phyloP scores from a whole-genome alignment of 345 rosid species.

The Citrus hindsii region DNA sequence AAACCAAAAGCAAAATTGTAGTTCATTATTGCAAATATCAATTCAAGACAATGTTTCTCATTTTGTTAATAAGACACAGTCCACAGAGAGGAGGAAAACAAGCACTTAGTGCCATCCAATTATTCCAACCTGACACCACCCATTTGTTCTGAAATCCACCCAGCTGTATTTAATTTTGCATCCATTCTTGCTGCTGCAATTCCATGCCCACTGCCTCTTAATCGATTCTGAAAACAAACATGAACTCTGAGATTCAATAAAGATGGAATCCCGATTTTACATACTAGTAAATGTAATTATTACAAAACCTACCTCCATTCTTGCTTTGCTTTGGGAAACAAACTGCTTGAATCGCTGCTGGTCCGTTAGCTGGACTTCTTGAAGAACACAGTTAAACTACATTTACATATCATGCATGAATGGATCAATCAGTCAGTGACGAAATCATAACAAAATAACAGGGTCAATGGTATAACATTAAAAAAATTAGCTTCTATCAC shows the following conservation, averaged over 20 bases:
- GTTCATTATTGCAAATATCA: background rate
- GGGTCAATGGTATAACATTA: background rate
- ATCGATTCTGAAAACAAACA: constrained; percentile 56
- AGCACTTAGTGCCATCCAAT: background rate
- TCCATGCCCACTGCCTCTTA: constrained; percentile 94
- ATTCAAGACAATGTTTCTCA: background rate
- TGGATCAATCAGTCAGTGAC: constrained; percentile 1
- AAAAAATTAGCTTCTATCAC: background rate
- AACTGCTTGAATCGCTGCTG: constrained; percentile 97
- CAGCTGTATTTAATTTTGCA: constrained; percentile 83
- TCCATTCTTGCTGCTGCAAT: constrained; percentile 92
- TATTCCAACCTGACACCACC: constrained; percentile 86
- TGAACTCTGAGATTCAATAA: constrained; percentile 5
- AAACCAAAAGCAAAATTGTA: background rate
- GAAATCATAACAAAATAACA: background rate
- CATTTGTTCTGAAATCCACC: constrained; percentile 99
- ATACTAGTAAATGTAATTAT: constrained; percentile 7
- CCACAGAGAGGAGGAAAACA: background rate
- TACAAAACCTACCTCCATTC: constrained; percentile 75
- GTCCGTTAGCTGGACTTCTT: constrained; percentile 94
- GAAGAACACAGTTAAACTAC: constrained; percentile 76
- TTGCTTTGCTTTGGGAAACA: constrained; percentile 94
- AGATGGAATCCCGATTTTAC: background rate
- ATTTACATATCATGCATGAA: constrained; percentile 15
- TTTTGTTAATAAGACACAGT: constrained; percentile 2